Conservation (phyloP, 768 basidiomycete species). For the Dentipellis sp. region DNA sequence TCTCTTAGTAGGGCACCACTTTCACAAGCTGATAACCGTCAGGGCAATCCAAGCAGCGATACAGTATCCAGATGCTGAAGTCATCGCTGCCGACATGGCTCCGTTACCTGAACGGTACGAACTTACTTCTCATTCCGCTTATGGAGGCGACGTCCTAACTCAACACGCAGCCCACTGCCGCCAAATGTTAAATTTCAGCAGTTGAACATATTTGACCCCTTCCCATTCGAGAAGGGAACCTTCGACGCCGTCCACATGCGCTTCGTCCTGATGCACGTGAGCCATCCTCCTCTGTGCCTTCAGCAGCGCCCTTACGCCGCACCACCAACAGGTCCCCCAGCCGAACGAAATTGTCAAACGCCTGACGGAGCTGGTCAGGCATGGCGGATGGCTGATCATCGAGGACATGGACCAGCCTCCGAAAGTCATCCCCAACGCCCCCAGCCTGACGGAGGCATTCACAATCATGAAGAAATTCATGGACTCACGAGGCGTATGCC, state of each 20-base stretch:
- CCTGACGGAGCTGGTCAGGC: constrained; percentile 15
- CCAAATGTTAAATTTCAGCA: constrained; percentile 15
- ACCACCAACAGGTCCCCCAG: constrained; percentile 11
- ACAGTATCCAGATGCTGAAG: constrained; percentile 7
- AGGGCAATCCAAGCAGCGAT: constrained; percentile 20
- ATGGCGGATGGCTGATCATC: constrained; percentile 19
- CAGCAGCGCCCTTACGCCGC: background rate
- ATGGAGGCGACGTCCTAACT: background rate
- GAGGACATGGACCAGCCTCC: constrained; percentile 11
- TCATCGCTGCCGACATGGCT: constrained; percentile 15
- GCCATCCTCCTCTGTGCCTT: background rate
- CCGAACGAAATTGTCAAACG: constrained; percentile 10
- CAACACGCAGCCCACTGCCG: constrained; percentile 10
- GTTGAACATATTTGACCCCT: constrained; percentile 14
- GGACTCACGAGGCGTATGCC: too few relatives aligned
- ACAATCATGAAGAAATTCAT: too few relatives aligned
- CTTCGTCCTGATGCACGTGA: constrained; percentile 17
- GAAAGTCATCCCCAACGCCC: too few relatives aligned
- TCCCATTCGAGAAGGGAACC: constrained; percentile 12
- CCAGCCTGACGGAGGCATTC: too few relatives aligned
- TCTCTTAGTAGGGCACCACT: background rate
- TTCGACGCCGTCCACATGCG: constrained; percentile 20
- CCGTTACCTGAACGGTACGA: constrained; percentile 14
- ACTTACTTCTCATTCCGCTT: too few relatives aligned
- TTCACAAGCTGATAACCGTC: background rate